A percentile compares a stretch with the other conserved stretches of the same genome.
Conservation (phyloP, 1,139 yeast species). For the Zygoascus sp. region DNA sequence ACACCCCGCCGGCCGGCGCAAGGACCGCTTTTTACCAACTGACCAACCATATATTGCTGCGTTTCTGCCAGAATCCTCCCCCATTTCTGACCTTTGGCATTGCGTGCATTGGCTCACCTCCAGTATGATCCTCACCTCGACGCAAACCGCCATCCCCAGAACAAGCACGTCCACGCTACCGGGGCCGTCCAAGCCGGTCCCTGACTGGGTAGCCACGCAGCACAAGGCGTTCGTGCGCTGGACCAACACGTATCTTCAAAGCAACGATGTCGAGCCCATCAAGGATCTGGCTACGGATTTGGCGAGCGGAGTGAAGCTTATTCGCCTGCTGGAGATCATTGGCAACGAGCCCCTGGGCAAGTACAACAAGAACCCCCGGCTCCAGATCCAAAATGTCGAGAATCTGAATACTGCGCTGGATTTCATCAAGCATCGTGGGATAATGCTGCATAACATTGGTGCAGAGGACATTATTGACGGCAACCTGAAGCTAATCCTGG, state of each 20-base stretch:
- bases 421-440: conserved; percentile 49
- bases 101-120: too few relatives aligned
- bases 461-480: conserved; percentile 69
- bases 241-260: conserved; percentile 37
- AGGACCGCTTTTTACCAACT: too few relatives aligned
- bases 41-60: too few relatives aligned
- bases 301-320: conserved; percentile 35
- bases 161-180: conserved; percentile 1
- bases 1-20: too few relatives aligned
- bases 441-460: conserved; percentile 55
- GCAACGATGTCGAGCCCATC: conserved; percentile 29
- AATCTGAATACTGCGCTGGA: conserved; percentile 55
- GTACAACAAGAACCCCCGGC: conserved; percentile 43
- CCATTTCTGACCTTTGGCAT: too few relatives aligned
- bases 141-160: conserved; percentile 4
- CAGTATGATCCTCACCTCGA: neutral
- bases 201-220: conserved; percentile 40
- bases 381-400: conserved; percentile 58
- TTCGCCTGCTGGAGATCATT: conserved; percentile 38
- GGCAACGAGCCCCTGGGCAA: conserved; percentile 39
- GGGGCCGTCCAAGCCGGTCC: conserved; percentile 16
- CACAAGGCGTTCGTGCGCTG: conserved; percentile 39
- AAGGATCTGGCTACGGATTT: conserved; percentile 32
- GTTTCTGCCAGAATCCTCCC: too few relatives aligned
- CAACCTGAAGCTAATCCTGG: conserved; percentile 57